phyloP scores from a whole-genome alignment of 1,139 yeast genomes.

The Keqinozyma sinolaborantium region DNA sequence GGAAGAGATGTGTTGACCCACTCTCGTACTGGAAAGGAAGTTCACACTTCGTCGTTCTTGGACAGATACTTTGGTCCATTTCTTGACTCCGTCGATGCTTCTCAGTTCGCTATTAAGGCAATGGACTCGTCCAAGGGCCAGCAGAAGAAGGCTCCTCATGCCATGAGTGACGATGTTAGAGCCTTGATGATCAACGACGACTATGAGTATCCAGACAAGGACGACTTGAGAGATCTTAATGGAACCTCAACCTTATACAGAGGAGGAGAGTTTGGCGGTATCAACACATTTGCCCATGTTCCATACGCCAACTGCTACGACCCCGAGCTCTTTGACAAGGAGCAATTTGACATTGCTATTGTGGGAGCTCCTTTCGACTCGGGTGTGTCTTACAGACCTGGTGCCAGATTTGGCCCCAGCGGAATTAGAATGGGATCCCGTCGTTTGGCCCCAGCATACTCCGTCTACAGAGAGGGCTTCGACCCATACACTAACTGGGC shows the following conservation, averaged over 20 bases:
- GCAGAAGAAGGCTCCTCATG: too few relatives aligned
- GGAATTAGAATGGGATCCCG: conserved; percentile 38
- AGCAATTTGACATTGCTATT: conserved; percentile 40
- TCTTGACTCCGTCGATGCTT: too few relatives aligned
- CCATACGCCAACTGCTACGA: conserved; percentile 26
- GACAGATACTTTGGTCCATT: too few relatives aligned
- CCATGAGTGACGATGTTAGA: too few relatives aligned
- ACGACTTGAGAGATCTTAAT: conserved; percentile 31
- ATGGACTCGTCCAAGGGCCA: too few relatives aligned
- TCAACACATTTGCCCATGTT: conserved; percentile 35
- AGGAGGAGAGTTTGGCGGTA: too few relatives aligned
- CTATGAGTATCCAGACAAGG: conserved; percentile 28
- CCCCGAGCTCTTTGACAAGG: too few relatives aligned
- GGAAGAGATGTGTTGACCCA: too few relatives aligned
- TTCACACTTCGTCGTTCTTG: too few relatives aligned
- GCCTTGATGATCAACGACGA: too few relatives aligned
- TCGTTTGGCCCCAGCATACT: conserved; percentile 11
- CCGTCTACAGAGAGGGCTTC: conserved; percentile 18
- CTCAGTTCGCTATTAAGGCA: too few relatives aligned
- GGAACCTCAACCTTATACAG: conserved; percentile 24
- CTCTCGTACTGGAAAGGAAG: too few relatives aligned
- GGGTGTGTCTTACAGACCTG: conserved; percentile 47
- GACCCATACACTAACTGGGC: conserved; percentile 13
- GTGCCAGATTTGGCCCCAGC: conserved; percentile 51
- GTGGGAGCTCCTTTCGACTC: conserved; percentile 54